These are phyloP conservation scores for Saccharomyces paradoxus DNA, from an alignment of 805 yeast species.

Conservation along the genomic window DNA sequence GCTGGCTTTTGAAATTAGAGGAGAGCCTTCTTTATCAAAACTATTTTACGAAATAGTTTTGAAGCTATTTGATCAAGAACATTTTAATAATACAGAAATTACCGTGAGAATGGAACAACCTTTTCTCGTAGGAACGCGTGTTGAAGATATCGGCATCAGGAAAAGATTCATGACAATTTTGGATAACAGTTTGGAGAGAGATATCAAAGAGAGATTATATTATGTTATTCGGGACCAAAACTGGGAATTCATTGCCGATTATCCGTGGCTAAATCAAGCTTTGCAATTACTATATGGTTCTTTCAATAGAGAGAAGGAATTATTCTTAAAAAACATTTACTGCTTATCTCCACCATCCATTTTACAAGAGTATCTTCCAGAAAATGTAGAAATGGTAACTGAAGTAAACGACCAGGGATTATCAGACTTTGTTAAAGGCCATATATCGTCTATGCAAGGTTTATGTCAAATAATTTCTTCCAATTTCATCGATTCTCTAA, in stretches of 20 bases:
- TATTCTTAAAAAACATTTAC: constrained; percentile 44
- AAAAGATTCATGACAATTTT: constrained; percentile 71
- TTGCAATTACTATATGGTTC: constrained; percentile 78
- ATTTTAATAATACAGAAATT: constrained; percentile 73
- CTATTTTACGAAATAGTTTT: constrained; percentile 80
- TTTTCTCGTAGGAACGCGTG: constrained; percentile 84
- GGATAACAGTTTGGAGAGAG: constrained; percentile 68
- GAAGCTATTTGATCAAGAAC: constrained; percentile 75
- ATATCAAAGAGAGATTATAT: constrained; percentile 67
- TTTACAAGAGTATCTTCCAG: constrained; percentile 12
- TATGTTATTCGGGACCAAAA: constrained; percentile 92
- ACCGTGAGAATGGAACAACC: constrained; percentile 96
- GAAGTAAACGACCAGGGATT: constrained; percentile 21
- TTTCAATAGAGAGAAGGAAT: constrained; percentile 43
- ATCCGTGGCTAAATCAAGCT: constrained; percentile 92
- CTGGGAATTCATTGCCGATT: constrained; percentile 92
- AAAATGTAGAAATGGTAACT: constrained; percentile 5
- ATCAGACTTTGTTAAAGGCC: constrained; percentile 28
- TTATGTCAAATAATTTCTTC: constrained; percentile 41
- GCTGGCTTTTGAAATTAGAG: constrained; percentile 85
- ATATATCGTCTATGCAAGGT: constrained; percentile 19
- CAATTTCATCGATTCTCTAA: constrained; percentile 60
- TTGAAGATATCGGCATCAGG: constrained; percentile 67
- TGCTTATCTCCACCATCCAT: constrained; percentile 39
- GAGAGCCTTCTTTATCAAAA: constrained; percentile 68